phyloP scores from a whole-genome alignment of 1,284 basidiomycete species.

The Rhodotorula sp. region DNA sequence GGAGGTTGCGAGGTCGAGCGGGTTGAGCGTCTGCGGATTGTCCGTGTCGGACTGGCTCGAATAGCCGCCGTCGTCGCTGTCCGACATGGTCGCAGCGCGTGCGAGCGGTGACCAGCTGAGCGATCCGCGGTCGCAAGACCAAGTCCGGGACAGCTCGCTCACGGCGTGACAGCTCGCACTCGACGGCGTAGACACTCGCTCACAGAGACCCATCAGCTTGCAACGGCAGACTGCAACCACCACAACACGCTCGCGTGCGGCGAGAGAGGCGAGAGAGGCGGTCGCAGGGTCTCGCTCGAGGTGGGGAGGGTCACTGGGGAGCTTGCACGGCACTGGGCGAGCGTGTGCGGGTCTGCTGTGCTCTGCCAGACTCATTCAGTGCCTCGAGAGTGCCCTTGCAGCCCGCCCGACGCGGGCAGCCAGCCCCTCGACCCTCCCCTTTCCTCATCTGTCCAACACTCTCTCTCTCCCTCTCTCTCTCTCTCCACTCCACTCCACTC shows the following conservation, averaged over 20 bases:
- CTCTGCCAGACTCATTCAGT: no score
- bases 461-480: not conserved
- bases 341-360: no score
- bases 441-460: not conserved
- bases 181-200: no score
- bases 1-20: not conserved
- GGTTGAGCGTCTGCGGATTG: not conserved
- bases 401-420: not conserved
- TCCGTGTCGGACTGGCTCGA: constrained; percentile 9
- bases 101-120: not conserved
- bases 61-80: constrained; percentile 9
- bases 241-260: no score
- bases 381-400: no score
- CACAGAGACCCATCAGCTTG: no score
- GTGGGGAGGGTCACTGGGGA: no score
- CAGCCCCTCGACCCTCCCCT: not conserved
- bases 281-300: no score
- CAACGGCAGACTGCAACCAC: no score
- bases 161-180: not conserved
- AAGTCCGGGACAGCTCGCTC: not conserved
- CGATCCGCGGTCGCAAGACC: not conserved
- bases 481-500: no score
- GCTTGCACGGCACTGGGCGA: no score
- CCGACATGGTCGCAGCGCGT: not conserved
- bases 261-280: no score